phyloP scores from a whole-genome alignment of 2,329 filamentous ascomycete genomes.

The Penicillium sp. region DNA sequence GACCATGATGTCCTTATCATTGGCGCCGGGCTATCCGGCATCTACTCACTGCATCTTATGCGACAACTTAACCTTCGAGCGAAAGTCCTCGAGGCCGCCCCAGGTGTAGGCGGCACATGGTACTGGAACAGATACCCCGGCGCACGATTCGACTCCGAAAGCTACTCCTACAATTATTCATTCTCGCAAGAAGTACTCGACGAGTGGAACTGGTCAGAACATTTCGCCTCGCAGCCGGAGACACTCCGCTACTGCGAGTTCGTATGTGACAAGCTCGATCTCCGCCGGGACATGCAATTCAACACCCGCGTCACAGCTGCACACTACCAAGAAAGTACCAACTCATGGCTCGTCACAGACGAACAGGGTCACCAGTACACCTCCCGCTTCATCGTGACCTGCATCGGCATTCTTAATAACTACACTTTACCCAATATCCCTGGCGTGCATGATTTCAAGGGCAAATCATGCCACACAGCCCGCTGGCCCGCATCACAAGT shows the following conservation, averaged over 20 bases:
- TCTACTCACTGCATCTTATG: constrained; percentile 10
- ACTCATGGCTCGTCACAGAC: not conserved
- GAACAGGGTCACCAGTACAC: not conserved
- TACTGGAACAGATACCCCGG: constrained; percentile 53
- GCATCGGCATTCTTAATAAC: constrained; percentile 14
- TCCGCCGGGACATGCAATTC: constrained; percentile 11
- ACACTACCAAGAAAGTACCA: constrained; percentile 1
- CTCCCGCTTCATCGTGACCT: constrained; percentile 6
- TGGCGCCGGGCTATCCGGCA: constrained; percentile 21
- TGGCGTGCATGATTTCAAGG: constrained; percentile 24
- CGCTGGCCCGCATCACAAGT: constrained; percentile 24
- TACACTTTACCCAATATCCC: constrained; percentile 26
- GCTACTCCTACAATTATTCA: constrained; percentile 34
- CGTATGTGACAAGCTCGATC: constrained; percentile 4
- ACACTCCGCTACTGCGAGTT: constrained; percentile 12
- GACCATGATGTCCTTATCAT: constrained; percentile 11
- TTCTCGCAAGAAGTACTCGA: not conserved
- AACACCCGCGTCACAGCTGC: constrained; percentile 6
- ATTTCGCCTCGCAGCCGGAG: constrained; percentile 12
- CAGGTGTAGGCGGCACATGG: constrained; percentile 34
- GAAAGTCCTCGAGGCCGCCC: constrained; percentile 15
- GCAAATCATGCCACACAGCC: constrained; percentile 26
- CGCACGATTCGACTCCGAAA: constrained; percentile 57
- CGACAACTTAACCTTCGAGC: not conserved
- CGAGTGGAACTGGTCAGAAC: constrained; percentile 14